These are phyloP conservation scores for Cydonia oblonga DNA, from an alignment of 331 rosid species.

Conservation along the genomic window DNA sequence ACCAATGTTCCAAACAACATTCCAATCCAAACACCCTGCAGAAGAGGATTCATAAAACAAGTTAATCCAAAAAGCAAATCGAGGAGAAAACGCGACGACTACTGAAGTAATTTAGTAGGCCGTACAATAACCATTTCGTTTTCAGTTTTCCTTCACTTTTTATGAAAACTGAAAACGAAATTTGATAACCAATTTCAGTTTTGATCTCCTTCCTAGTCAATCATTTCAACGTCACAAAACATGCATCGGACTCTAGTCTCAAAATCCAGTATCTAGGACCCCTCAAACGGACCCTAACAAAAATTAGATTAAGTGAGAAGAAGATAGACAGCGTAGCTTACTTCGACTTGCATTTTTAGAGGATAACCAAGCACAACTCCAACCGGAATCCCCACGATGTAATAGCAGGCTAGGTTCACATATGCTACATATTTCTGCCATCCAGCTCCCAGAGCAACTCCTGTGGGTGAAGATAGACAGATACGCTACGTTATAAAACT, in stretches of 20 bases:
- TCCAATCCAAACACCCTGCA: slow-evolving; percentile 56
- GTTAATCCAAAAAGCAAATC: neutral
- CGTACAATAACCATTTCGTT: neutral
- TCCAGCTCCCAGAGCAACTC: slow-evolving; percentile 56
- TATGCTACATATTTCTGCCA: slow-evolving; percentile 51
- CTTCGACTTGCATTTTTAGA: slow-evolving; percentile 31
- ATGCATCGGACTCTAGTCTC: neutral
- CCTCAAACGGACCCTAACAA: neutral
- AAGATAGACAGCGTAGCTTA: neutral
- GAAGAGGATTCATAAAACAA: neutral
- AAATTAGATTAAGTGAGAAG: neutral
- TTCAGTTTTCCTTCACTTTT: no score
- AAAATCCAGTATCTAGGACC: neutral
- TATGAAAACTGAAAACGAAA: no score
- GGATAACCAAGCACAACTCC: slow-evolving; percentile 33
- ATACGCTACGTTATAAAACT: neutral
- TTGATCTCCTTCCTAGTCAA: no score
- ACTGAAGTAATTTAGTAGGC: neutral
- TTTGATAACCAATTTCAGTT: no score
- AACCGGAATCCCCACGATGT: slow-evolving; percentile 39
- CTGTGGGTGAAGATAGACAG: slow-evolving; percentile 10
- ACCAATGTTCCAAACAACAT: slow-evolving; percentile 47
- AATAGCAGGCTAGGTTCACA: slow-evolving; percentile 43
- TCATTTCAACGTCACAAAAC: neutral
- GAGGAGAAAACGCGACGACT: neutral